phyloP scores from a whole-genome alignment of 1,284 basidiomycete genomes.

The Bondarzewia mesenterica region DNA sequence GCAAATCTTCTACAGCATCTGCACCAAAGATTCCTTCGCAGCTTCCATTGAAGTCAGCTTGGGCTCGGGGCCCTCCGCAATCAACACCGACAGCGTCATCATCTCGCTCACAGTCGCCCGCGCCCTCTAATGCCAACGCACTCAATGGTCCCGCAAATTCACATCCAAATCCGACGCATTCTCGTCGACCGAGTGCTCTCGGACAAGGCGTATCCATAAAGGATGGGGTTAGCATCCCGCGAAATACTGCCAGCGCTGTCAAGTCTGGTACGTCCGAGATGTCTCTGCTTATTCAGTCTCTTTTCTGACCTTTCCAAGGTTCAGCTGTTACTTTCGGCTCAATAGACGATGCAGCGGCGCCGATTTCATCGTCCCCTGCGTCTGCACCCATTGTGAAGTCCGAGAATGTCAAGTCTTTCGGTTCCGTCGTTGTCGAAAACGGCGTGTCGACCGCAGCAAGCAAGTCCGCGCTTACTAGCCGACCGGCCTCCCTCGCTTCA shows the following conservation, averaged over 20 bases:
- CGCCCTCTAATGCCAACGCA: conserved; percentile 37
- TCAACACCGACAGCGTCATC: conserved; percentile 46
- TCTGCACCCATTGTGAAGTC: conserved; percentile 54
- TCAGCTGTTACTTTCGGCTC: conserved; percentile 77
- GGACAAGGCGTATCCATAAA: conserved; percentile 63
- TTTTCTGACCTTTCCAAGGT: conserved; percentile 28
- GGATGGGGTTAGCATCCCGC: conserved; percentile 62
- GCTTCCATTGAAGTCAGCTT: conserved; percentile 72
- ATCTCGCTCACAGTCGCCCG: conserved; percentile 71
- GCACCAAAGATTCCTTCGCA: conserved; percentile 60
- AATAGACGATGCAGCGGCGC: conserved; percentile 63
- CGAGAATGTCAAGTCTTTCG: conserved; percentile 74
- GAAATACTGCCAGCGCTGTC: conserved; percentile 47
- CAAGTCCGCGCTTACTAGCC: conserved; percentile 19
- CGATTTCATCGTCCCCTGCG: conserved; percentile 65
- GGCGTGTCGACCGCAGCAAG: conserved; percentile 9
- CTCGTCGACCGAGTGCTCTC: conserved; percentile 63
- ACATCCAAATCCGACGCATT: conserved; percentile 44
- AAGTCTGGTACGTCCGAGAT: conserved; percentile 45
- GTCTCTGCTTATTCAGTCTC: conserved; percentile 5
- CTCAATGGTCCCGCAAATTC: conserved; percentile 27
- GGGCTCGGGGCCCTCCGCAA: conserved; percentile 74
- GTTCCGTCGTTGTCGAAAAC: conserved; percentile 41
- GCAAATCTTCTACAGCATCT: conserved; percentile 71
- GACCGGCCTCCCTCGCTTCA: conserved; percentile 21